Percentiles rank a stretch among this genome's conserved stretches.
These are phyloP conservation scores for Annulohypoxylon maeteangense DNA, from an alignment of 495 filamentous ascomycete genomes.

Conservation along the genomic window DNA sequence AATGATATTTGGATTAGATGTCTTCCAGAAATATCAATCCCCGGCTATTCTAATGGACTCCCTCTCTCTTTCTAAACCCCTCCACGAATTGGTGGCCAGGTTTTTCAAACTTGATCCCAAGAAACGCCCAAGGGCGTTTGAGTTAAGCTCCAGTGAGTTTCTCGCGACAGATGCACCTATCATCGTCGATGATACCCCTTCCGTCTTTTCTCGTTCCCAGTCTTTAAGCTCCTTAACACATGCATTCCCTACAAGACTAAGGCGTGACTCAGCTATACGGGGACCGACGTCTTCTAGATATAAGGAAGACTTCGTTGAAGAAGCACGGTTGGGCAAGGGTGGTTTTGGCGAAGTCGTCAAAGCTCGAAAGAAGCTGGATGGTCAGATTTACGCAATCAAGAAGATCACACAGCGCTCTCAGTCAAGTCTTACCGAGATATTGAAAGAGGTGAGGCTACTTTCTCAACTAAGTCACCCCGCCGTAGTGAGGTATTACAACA, in stretches of 20 bases:
- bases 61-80: constrained; percentile 70
- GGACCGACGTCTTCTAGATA: constrained; percentile 73
- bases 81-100: constrained; percentile 81
- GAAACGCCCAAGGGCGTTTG: constrained; percentile 88
- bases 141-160: constrained; percentile 89
- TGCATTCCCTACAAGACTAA: constrained; percentile 51
- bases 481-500: constrained; percentile 94
- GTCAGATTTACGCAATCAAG: constrained; percentile 93
- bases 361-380: constrained; percentile 92
- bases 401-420: constrained; percentile 89
- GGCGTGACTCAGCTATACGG: constrained; percentile 62
- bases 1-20: constrained; percentile 89
- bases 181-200: constrained; percentile 55
- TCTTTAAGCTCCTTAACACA: constrained; percentile 55
- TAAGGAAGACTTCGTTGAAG: constrained; percentile 86
- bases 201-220: constrained; percentile 46
- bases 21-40: constrained; percentile 79
- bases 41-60: constrained; percentile 74
- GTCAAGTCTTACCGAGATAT: constrained; percentile 80
- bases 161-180: constrained; percentile 70
- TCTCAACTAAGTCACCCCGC: constrained; percentile 94
- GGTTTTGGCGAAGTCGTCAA: constrained; percentile 98
- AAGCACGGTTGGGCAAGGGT: constrained; percentile 87
- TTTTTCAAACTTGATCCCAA: constrained; percentile 85
- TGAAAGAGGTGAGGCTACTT: constrained; percentile 91